Evolutionary conservation across 1,139 yeast species (phyloP), one percentile per base, ranked within the genome.

Genomic region (Candida sp.): DNA sequence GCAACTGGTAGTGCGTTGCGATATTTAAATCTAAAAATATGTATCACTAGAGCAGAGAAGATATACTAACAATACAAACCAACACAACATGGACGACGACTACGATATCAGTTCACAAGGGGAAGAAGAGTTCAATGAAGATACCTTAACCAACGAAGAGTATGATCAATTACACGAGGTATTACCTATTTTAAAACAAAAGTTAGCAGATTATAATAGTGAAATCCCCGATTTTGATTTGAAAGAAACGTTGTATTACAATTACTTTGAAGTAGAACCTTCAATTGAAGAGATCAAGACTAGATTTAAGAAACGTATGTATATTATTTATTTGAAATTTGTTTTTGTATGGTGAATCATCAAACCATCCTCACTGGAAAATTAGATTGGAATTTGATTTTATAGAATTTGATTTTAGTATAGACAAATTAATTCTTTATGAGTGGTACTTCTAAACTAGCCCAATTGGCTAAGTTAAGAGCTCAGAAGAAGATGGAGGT

Each of bases 191-290:
- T 58, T 78, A 22, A 72, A 72, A 52, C 45, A 55, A 29, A 54
- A 58, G 44, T 52, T 77, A 36, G 56, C 52, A 22, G 60, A 61
- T 19, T 76, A 72, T 54, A 70, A 70, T 47, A 64, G 68, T n/a
- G 71, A 70, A 6, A 71, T 81, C 42, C 67, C 73, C 5, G 86
- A 81, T 23, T 55, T 66, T 9, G 79, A 75, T 39, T 63, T 86
- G 47, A 78, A 81, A 51, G 86, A 82, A 49, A 69, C 82, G 0
- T 67, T 87, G 11, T 83, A 82, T 72, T 71, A 69, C 52, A 79
- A 81, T 54, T 82, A 82, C 57, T 79, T 79, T 56, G 82, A 80
- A 40, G 53, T 81, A 5, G 79, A 73, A 3, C 72, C 74, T n/a
- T 61, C 88, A 0, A 55, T 81, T 9, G 69, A 63, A 33, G 84